A percentile compares a stretch with the other conserved stretches of the same genome.
These are phyloP conservation scores for Ilex asprella DNA, from an alignment of 257 asterid species.

Conservation along the genomic window DNA sequence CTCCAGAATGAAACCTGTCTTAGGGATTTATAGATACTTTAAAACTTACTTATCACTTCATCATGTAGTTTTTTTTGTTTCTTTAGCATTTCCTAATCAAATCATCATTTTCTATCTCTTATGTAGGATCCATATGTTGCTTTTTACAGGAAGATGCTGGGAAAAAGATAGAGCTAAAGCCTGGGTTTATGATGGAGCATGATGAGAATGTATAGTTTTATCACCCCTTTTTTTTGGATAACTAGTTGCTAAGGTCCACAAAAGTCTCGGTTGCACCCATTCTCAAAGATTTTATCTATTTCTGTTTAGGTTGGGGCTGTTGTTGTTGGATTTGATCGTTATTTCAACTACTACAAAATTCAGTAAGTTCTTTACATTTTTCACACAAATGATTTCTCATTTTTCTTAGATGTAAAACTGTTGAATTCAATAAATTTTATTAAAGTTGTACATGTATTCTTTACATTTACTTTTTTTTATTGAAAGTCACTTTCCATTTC, in stretches of 20 bases:
- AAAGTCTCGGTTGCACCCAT: not conserved
- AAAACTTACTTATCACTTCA: not conserved
- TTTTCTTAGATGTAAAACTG: not conserved
- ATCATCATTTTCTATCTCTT: slow-evolving; percentile 5
- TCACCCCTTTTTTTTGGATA: slow-evolving; percentile 1
- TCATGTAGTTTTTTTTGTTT: not conserved
- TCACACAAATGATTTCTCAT: not conserved
- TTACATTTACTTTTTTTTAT: not conserved
- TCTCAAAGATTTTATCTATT: slow-evolving; percentile 7
- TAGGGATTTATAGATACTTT: not conserved
- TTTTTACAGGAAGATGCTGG: slow-evolving; percentile 71
- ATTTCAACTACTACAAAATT: slow-evolving; percentile 90
- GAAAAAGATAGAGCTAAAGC: slow-evolving; percentile 86
- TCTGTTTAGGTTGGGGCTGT: slow-evolving; percentile 86
- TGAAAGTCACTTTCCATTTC: not conserved
- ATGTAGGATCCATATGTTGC: slow-evolving; percentile 10
- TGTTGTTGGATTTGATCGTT: slow-evolving; percentile 95
- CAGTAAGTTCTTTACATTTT: slow-evolving; percentile 53
- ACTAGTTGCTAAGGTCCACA: too few species aligned
- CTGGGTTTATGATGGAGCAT: slow-evolving; percentile 95
- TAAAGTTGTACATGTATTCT: not conserved
- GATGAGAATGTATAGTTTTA: slow-evolving; percentile 63
- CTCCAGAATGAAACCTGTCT: not conserved
- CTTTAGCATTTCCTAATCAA: not conserved
- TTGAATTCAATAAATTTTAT: too few species aligned